Conservation (phyloP, 345 rosid species). For the Murraya paniculata region DNA sequence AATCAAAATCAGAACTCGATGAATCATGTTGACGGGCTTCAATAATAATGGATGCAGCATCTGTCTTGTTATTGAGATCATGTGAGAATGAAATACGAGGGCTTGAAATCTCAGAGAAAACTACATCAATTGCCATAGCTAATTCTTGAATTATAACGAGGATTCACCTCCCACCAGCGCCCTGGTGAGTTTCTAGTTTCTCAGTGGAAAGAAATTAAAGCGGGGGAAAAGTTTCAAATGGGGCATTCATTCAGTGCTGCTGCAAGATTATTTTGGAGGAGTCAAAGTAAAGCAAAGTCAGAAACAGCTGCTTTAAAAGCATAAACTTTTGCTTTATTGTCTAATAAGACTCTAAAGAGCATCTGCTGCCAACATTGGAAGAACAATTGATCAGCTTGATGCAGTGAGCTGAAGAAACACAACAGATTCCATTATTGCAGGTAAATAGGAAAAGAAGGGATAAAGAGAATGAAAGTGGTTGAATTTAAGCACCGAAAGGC, state of each 20-base stretch:
- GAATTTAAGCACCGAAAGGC: constrained; percentile 72
- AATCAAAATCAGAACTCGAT: constrained; percentile 49
- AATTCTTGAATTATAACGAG: no score
- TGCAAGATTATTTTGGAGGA: constrained; percentile 8
- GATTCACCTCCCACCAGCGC: no score
- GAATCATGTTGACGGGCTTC: not conserved
- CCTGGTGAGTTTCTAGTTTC: not conserved
- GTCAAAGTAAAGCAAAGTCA: constrained; percentile 40
- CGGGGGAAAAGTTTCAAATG: constrained; percentile 26
- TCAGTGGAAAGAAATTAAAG: constrained; percentile 17
- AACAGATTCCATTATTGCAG: constrained; percentile 19
- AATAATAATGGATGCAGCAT: constrained; percentile 7
- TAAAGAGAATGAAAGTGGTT: constrained; percentile 27
- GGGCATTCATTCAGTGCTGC: constrained; percentile 16
- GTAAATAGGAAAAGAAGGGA: constrained; percentile 22
- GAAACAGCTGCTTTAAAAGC: constrained; percentile 46
- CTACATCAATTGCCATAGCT: constrained; percentile 64
- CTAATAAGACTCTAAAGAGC: not conserved
- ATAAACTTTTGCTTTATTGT: constrained; percentile 4
- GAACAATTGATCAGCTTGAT: not conserved
- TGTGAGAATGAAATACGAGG: constrained; percentile 69
- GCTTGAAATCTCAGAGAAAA: constrained; percentile 64
- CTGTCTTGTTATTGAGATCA: constrained; percentile 53
- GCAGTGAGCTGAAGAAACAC: constrained; percentile 21
- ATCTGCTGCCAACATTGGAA: not conserved